Evolutionary conservation across 495 filamentous ascomycete species (phyloP), one percentile per base, ranked within the genome.

Genomic region (Pseudevernia furfuracea): DNA sequence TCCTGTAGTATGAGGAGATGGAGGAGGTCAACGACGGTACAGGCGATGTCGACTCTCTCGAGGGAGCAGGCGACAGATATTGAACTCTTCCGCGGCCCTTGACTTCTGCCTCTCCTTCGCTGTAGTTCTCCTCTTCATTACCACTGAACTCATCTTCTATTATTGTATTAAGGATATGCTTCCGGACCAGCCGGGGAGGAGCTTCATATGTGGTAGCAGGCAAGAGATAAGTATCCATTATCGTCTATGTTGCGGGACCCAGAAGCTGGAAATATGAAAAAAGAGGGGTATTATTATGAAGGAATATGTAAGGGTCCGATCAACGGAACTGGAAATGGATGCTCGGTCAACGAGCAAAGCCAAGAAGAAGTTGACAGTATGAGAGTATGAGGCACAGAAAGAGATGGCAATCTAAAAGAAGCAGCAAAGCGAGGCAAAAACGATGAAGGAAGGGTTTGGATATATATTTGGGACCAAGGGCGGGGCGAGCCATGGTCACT

Each of bases 151-250:
- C 81, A 71, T 92, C 87, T 77, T 92, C 89, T 71, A 89, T 87
- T 86, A 92, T 90, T 66, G 89, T 88, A 89, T 92, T 91, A 89
- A 92, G 87, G 67, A 76, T 74, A 74, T 81, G 79, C 72, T 81
- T 83, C 76, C 80, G 84, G 81, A 74, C 89, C 89, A 82, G 91
- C 89, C 79, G 84, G 71, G 82, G 81, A 64, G 83, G 84, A 66
- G 87, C 83, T 73, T 77, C 74, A 74, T 83, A 87, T 46, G 79
- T 81, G 67, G 78, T 83, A 71, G 82, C 75, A 65, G 84, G 81
- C 68, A 88, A 79, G 70, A 83, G 70, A 72, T 80, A 74, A 81
- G 83, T 71, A 71, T 81, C 82, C 89, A 91, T 83, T 67, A 77
- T 77, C 72, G 66, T 68, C 59, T 66, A 48, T 38, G 48, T 39